These are phyloP conservation scores for Coemansia sp. DNA, from an alignment of 192 early-diverging fungal genomes.

Conservation along the genomic window DNA sequence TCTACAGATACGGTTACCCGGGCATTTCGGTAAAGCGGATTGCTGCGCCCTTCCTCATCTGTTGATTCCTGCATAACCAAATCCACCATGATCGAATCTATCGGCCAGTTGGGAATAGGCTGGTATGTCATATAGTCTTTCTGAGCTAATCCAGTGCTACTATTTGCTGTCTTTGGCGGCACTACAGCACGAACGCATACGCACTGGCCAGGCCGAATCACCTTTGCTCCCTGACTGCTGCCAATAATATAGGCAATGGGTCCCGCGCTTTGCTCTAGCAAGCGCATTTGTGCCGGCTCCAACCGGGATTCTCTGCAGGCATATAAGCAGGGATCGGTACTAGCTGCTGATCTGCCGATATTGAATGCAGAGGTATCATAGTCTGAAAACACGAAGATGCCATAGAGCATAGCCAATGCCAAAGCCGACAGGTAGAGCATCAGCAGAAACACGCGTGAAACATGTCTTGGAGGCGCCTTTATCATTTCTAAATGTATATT, in stretches of 20 bases:
- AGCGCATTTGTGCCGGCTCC: neutral
- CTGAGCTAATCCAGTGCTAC: neutral
- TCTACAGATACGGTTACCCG: constrained; percentile 26
- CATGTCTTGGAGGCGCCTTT: neutral
- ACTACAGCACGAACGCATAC: constrained; percentile 26
- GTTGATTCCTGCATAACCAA: constrained; percentile 15
- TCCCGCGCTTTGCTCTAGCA: neutral
- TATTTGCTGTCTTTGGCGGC: neutral
- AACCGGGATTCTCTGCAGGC: constrained; percentile 1
- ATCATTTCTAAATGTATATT: too few relatives aligned
- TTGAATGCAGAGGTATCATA: neutral
- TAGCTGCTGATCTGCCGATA: neutral
- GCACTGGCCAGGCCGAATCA: constrained; percentile 20
- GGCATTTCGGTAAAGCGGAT: constrained; percentile 20
- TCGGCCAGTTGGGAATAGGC: constrained; percentile 26
- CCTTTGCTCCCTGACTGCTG: constrained; percentile 2
- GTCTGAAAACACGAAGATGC: neutral
- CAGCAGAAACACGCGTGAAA: neutral
- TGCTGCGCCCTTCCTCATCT: neutral
- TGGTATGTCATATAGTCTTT: neutral
- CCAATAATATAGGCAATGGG: constrained; percentile 18
- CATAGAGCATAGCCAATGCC: constrained; percentile 8
- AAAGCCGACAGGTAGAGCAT: neutral
- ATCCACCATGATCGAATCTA: constrained; percentile 33
- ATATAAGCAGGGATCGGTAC: constrained; percentile 5